phyloP scores from a whole-genome alignment of 805 yeast species.

The Cephaloascus albidus region DNA sequence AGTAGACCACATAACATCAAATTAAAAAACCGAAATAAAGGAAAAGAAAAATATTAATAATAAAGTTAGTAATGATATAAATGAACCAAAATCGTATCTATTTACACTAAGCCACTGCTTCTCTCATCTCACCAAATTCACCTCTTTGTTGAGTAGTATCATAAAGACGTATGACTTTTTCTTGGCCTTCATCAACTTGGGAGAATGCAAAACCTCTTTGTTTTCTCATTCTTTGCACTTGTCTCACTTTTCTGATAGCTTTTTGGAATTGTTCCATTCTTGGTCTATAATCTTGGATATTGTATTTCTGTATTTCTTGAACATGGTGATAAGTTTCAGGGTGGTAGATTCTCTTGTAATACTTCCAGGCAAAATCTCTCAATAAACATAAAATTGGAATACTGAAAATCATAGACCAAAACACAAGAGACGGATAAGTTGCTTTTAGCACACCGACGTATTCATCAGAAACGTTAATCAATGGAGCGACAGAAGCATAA shows the following conservation, averaged over 20 bases:
- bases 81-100: background rate
- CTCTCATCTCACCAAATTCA: conserved; percentile 45
- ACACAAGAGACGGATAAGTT: conserved; percentile 67
- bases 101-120: conserved; percentile 8
- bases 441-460: conserved; percentile 72
- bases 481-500: conserved; percentile 80
- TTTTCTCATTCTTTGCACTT: conserved; percentile 95
- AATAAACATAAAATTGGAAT: conserved; percentile 70
- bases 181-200: conserved; percentile 93
- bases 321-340: conserved; percentile 94
- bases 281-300: conserved; percentile 91
- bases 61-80: background rate
- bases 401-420: conserved; percentile 77
- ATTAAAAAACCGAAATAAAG: too few relatives aligned
- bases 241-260: conserved; percentile 95
- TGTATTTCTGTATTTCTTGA: conserved; percentile 93
- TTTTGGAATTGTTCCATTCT: conserved; percentile 94
- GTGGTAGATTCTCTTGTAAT: conserved; percentile 80
- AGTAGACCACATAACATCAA: too few relatives aligned
- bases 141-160: conserved; percentile 87
- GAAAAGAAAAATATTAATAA: too few relatives aligned
- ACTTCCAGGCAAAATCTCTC: conserved; percentile 92
- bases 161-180: conserved; percentile 81
- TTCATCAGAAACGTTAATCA: conserved; percentile 72
- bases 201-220: conserved; percentile 98